phyloP scores from a whole-genome alignment of 768 basidiomycete genomes.

The Melanogaster broomeanus region DNA sequence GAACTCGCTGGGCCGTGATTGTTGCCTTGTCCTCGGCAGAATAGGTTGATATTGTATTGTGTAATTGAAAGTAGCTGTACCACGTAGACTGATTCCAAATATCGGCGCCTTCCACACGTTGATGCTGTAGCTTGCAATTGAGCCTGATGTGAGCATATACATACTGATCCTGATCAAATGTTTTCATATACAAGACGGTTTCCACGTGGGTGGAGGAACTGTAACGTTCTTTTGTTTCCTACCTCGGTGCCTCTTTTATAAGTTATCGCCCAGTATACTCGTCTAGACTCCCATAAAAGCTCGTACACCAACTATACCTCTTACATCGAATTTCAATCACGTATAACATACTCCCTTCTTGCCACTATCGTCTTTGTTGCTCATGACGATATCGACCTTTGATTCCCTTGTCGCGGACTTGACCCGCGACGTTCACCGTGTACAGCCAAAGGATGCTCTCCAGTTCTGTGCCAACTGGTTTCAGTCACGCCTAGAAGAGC shows the following conservation, averaged over 20 bases:
- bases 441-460: conserved; percentile 86
- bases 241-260: conserved; percentile 7
- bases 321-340: too few relatives aligned
- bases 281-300: conserved; percentile 5
- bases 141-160: too few relatives aligned
- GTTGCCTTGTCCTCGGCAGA: too few relatives aligned
- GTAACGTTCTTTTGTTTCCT: conserved; percentile 10
- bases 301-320: too few relatives aligned
- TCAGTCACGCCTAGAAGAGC: conserved; percentile 82
- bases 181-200: too few relatives aligned
- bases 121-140: not conserved
- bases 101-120: not conserved
- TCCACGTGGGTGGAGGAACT: conserved; percentile 33
- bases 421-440: conserved; percentile 81
- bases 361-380: conserved; percentile 4
- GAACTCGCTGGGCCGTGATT: not conserved
- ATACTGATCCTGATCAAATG: too few relatives aligned
- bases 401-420: conserved; percentile 82
- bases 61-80: not conserved
- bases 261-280: conserved; percentile 1
- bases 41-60: not conserved
- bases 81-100: not conserved
- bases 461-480: conserved; percentile 97
- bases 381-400: conserved; percentile 62
- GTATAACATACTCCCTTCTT: conserved; percentile 5